These are phyloP conservation scores for Filosporella fistucella DNA, from an alignment of 495 filamentous ascomycete genomes.

Conservation along the genomic window DNA sequence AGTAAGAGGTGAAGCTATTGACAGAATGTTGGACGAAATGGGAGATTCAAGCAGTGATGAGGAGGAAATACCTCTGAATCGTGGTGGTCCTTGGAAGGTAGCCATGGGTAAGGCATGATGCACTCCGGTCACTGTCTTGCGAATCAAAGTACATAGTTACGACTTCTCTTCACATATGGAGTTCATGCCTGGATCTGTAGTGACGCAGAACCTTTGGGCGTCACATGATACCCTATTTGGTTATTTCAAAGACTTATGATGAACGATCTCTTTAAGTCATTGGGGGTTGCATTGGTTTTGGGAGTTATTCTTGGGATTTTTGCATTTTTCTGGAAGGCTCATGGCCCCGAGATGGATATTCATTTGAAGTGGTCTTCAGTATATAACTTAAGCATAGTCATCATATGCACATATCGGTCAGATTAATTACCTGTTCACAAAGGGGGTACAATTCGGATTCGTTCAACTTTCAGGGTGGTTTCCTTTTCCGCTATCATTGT, in stretches of 20 bases:
- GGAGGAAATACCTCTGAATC: conserved; percentile 22
- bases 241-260: background rate
- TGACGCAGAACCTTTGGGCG: conserved; percentile 5
- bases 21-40: conserved; percentile 49
- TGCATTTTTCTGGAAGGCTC: too few species aligned
- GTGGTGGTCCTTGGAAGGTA: conserved; percentile 14
- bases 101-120: conserved; percentile 12
- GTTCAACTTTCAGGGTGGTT: too few species aligned
- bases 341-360: too few species aligned
- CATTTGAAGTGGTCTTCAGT: too few species aligned
- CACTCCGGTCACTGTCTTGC: background rate
- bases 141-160: conserved; percentile 5
- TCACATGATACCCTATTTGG: conserved; percentile 8
- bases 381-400: background rate
- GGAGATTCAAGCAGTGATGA: conserved; percentile 25
- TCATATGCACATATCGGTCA: background rate
- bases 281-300: too few species aligned
- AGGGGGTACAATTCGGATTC: too few species aligned
- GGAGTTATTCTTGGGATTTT: too few species aligned
- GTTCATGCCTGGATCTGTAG: conserved; percentile 10
- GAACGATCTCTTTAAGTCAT: too few species aligned
- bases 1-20: conserved; percentile 38
- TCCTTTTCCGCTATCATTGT: too few species aligned
- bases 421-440: too few species aligned
- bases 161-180: conserved; percentile 9